Conservation (phyloP, 139 green algal genomes). For the Haematococcus sp. region DNA sequence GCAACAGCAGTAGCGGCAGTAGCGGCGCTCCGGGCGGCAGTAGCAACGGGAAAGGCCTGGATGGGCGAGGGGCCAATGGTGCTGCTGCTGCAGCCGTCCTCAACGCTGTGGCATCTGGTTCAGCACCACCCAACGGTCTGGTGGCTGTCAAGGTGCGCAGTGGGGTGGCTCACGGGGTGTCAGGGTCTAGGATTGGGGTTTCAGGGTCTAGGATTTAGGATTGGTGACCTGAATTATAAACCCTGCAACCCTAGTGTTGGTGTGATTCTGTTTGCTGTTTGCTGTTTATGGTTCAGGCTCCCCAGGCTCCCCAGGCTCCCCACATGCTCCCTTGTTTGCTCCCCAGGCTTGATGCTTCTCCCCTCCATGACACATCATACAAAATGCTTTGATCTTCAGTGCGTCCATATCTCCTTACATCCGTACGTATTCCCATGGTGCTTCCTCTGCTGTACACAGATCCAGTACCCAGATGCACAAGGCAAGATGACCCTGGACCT, state of each 20-base stretch:
- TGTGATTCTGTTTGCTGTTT: no score
- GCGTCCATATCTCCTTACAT: no score
- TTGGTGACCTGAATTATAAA: no score
- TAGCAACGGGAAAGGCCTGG: background rate
- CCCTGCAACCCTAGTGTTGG: no score
- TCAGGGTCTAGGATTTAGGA: no score
- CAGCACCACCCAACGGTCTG: conserved; percentile 55
- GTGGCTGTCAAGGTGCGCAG: conserved; percentile 81
- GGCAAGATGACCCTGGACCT: conserved; percentile 5
- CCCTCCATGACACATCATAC: no score
- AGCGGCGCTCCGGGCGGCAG: conserved; percentile 5
- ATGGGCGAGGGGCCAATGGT: background rate
- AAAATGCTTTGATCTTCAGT: no score
- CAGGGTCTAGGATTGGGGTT: background rate
- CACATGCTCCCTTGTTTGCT: no score
- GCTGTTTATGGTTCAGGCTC: no score
- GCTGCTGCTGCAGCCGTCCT: conserved; percentile 32
- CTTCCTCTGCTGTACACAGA: background rate
- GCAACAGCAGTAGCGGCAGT: background rate
- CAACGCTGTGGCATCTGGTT: conserved; percentile 28
- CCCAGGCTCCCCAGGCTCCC: no score
- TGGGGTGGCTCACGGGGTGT: background rate
- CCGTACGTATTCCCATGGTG: background rate
- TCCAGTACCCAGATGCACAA: conserved; percentile 9
- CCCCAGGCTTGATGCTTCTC: no score